Conservation (phyloP, 2,329 filamentous ascomycete genomes). For the Pyrenophora seminiperda region DNA sequence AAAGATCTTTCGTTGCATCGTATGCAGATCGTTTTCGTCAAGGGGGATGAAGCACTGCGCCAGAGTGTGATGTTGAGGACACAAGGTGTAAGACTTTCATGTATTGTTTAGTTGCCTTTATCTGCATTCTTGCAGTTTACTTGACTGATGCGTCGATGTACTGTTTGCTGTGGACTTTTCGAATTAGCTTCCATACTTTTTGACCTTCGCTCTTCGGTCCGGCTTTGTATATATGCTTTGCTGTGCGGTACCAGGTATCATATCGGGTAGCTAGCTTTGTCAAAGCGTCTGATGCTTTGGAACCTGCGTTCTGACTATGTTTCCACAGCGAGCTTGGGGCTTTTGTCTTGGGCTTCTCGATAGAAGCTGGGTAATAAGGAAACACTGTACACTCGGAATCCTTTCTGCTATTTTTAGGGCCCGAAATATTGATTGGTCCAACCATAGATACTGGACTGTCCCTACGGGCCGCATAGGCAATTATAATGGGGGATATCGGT, state of each 20-base stretch:
- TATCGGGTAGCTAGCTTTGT: background rate
- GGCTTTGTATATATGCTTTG: conserved; percentile 27
- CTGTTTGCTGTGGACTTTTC: conserved; percentile 15
- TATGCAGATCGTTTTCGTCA: no score
- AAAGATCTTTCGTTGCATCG: no score
- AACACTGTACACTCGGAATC: conserved; percentile 1
- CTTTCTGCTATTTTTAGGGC: background rate
- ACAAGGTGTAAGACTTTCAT: no score
- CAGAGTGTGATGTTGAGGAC: no score
- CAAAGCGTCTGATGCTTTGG: background rate
- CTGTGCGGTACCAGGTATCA: conserved; percentile 7
- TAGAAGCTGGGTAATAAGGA: background rate
- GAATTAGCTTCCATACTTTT: conserved; percentile 26
- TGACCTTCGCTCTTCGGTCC: conserved; percentile 38
- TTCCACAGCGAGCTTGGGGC: background rate
- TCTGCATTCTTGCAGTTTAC: background rate
- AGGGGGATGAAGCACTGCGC: no score
- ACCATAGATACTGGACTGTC: background rate
- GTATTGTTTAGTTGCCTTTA: no score
- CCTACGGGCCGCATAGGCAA: background rate
- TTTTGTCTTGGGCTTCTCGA: background rate
- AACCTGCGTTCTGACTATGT: background rate
- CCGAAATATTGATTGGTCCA: background rate
- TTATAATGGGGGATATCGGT: background rate
- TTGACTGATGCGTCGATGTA: background rate